Percentiles rank a stretch among this genome's conserved stretches.
Conservation (phyloP, 176 grass and related monocot species). For the Phyllostachys edulis region DNA sequence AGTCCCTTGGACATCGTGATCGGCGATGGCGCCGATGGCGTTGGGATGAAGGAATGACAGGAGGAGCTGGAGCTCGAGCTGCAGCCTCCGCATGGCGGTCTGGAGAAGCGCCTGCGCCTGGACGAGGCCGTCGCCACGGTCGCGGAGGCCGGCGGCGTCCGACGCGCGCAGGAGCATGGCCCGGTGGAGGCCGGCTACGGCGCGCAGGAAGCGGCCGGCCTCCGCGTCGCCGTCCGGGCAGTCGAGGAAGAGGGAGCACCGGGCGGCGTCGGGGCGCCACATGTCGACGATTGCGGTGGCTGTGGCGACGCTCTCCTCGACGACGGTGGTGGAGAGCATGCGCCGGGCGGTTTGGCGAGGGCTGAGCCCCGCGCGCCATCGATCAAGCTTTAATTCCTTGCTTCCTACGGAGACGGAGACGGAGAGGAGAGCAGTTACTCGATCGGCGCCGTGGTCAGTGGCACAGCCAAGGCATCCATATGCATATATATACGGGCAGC, state of each 20-base stretch:
- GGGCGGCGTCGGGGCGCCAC: constrained; percentile 38
- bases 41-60: constrained; percentile 10
- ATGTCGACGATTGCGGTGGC: constrained; percentile 32
- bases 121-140: no score
- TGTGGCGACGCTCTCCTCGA: constrained; percentile 44
- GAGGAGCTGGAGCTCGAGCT: constrained; percentile 48
- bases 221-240: no score
- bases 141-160: no score
- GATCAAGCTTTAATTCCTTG: no score
- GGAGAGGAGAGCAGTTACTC: no score
- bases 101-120: neutral
- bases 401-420: no score
- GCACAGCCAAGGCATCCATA: no score
- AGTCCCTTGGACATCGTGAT: neutral
- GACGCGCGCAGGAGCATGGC: no score
- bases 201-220: no score
- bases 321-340: constrained; percentile 30
- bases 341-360: neutral
- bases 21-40: neutral
- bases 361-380: neutral
- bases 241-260: constrained; percentile 12
- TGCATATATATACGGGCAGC: no score
- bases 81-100: constrained; percentile 51
- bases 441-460: no score
- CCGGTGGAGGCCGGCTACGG: no score